phyloP scores from a whole-genome alignment of 202 grass and related monocot species.

The Cymbopogon flexuosus region DNA sequence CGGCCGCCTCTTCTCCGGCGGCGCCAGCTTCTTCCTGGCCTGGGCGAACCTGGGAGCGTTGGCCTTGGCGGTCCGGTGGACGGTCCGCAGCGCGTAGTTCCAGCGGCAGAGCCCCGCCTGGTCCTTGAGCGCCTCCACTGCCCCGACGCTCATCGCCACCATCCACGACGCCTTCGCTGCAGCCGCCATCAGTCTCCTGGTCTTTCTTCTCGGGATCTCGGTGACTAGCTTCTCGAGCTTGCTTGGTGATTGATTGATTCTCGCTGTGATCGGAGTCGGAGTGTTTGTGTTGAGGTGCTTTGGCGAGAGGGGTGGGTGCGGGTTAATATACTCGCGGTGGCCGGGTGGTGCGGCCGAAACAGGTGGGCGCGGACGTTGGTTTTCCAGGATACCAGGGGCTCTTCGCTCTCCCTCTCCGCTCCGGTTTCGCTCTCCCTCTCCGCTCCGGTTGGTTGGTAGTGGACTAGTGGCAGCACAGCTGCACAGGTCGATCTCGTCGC shows the following conservation, averaged over 20 bases:
- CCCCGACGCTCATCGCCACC: constrained; percentile 54
- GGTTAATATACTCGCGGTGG: background rate
- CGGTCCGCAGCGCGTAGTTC: constrained; percentile 53
- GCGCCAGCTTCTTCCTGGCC: background rate
- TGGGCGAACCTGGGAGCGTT: background rate
- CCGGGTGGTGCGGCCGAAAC: background rate
- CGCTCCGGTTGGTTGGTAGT: background rate
- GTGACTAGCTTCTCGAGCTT: background rate
- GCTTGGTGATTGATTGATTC: background rate
- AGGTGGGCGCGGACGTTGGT: constrained; percentile 26
- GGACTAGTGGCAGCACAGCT: too few species aligned
- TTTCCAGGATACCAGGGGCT: constrained; percentile 22
- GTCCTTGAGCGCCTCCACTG: constrained; percentile 79
- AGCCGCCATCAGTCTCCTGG: background rate
- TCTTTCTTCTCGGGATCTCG: background rate
- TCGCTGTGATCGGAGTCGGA: background rate
- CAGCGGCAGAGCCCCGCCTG: constrained; percentile 64
- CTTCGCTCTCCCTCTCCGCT: background rate
- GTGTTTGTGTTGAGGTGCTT: background rate
- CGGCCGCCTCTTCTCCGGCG: background rate
- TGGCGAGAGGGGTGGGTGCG: background rate
- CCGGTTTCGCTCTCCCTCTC: background rate
- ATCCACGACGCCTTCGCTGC: constrained; percentile 45
- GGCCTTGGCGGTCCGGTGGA: constrained; percentile 27
- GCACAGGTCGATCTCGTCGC: background rate